phyloP scores from a whole-genome alignment of 1,139 yeast genomes.

The Geotrichum carabidarum region DNA sequence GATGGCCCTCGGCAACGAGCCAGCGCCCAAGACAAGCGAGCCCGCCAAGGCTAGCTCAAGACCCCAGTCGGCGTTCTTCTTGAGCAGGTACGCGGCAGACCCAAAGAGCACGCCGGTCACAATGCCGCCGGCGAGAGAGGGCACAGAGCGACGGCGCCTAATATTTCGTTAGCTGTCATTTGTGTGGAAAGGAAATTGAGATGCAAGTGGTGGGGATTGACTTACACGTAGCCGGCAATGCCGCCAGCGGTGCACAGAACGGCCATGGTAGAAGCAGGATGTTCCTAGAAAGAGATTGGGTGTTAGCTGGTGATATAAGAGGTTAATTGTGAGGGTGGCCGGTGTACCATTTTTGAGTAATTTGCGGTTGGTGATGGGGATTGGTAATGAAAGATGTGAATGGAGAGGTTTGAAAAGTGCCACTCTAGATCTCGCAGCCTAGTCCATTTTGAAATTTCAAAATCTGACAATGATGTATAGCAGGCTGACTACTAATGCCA shows the following conservation, averaged over 20 bases:
- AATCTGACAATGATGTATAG: too few relatives aligned
- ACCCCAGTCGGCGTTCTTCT: constrained; percentile 71
- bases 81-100: constrained; percentile 69
- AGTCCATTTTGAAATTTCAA: too few relatives aligned
- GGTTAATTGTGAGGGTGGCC: too few relatives aligned
- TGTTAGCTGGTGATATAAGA: too few relatives aligned
- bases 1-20: constrained; percentile 65
- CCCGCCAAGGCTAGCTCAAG: constrained; percentile 74
- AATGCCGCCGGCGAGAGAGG: constrained; percentile 76
- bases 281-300: constrained; percentile 46
- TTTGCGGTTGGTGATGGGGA: too few relatives aligned
- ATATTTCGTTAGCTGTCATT: neutral
- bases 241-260: constrained; percentile 76
- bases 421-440: too few relatives aligned
- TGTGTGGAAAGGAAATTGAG: neutral
- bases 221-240: constrained; percentile 55
- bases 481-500: neutral
- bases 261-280: constrained; percentile 71
- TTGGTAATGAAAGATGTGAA: too few relatives aligned
- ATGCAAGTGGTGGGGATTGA: constrained; percentile 8
- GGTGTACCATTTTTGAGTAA: too few relatives aligned
- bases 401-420: too few relatives aligned
- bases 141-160: constrained; percentile 65
- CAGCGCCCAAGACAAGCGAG: constrained; percentile 57
- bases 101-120: constrained; percentile 67